Conservation (phyloP, 2,329 filamentous ascomycete species). For the Neurospora sp. region DNA sequence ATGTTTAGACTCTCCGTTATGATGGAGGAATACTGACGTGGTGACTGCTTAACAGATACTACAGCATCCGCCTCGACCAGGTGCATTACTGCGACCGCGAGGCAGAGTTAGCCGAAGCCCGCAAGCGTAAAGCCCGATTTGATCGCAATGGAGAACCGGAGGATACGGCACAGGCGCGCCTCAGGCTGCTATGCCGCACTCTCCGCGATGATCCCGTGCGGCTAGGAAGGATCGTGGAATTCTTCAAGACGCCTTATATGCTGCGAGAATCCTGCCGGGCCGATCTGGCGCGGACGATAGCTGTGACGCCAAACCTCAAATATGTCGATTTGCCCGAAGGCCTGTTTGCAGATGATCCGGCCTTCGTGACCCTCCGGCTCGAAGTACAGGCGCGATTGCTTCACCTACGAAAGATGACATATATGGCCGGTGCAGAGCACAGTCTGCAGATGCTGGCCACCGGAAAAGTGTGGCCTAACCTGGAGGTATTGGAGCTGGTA, state of each 20-base stretch:
- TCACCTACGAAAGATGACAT: conserved; percentile 82
- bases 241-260: conserved; percentile 91
- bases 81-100: conserved; percentile 93
- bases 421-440: conserved; percentile 66
- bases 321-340: conserved; percentile 89
- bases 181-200: conserved; percentile 71
- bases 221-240: conserved; percentile 62
- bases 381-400: conserved; percentile 78
- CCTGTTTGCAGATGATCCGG: conserved; percentile 70
- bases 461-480: conserved; percentile 55
- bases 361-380: conserved; percentile 65
- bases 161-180: conserved; percentile 65
- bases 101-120: conserved; percentile 66
- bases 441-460: conserved; percentile 62
- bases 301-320: conserved; percentile 72
- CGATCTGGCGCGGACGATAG: conserved; percentile 76
- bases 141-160: conserved; percentile 70
- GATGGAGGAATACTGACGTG: background rate
- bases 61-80: conserved; percentile 82
- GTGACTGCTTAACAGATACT: conserved; percentile 49
- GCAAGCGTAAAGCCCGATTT: conserved; percentile 64
- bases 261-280: conserved; percentile 77
- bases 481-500: conserved; percentile 65
- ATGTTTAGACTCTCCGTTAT: conserved; percentile 27
- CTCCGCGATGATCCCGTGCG: conserved; percentile 65